Base-by-base conservation (phyloP, 768 basidiomycete genomes). In the Lactarius pseudohatsudake region DNA sequence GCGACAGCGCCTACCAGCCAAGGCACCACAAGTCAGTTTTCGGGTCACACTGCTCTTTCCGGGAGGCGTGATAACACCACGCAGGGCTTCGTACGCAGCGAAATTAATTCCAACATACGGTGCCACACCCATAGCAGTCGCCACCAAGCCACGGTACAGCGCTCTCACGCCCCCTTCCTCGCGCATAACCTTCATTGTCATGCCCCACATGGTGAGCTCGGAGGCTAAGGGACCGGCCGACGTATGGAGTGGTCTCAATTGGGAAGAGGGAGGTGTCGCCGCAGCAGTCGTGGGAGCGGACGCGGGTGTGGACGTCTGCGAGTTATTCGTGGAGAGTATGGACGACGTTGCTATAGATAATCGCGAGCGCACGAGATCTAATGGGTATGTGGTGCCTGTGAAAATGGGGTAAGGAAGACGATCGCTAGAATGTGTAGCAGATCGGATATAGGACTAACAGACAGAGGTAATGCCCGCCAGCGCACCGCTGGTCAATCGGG, bases 391-490 rank as follows among this genome's bases (percentile, higher is more conserved):
- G 57, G 91, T 83, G 70, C 88, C 91, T 92, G 63, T 20, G 22
- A 67, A 59, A 66, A 59, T 58, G 36, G 28, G 15, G 36, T 38
- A 34, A 47, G 50, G n/a, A 66, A 40, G 69, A 43, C 10, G 47
- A 64, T 41, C 40, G 6, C 62, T n/a, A 26, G 60, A 50, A 53
- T 45, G 22, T 36, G 41, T 15, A 16, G 20, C 36, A 38, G 57
- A 45, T 26, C 40, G 26, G 63, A 34, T 28, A 38, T 40, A 62
- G 55, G 58, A 85, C 91, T 74, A 73, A 94, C 94, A 92, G 69
- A 99, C 96, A 66, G 94, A 95, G 10, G 92, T 91, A 69, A 98
- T 92, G 32, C 96, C 96, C 59, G 96, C 96, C 15, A 96, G 78
- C 22, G 94, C 94, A 69, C 96, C 96, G 62, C 92, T 88, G 1